These are phyloP conservation scores for Fraxinus ornus DNA, from an alignment of 305 asterid genomes.

Conservation along the genomic window DNA sequence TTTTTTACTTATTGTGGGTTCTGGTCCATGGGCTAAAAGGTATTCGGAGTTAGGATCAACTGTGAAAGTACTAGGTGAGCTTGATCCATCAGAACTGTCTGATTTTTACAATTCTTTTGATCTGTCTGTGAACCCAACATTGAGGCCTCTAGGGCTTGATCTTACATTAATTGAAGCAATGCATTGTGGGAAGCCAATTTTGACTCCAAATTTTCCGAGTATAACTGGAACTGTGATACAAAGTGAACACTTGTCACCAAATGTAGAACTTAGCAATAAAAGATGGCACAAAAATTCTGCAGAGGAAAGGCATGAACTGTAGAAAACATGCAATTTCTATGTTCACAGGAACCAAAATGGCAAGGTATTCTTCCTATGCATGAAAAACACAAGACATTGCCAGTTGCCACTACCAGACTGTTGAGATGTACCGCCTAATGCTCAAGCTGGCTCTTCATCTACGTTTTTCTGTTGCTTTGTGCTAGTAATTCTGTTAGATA, in stretches of 20 bases:
- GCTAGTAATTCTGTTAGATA: too few relatives aligned
- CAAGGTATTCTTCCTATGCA: too few relatives aligned
- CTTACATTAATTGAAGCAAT: constrained; percentile 29
- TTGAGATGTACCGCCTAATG: too few relatives aligned
- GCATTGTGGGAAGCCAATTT: constrained; percentile 24
- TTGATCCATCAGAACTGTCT: constrained; percentile 22
- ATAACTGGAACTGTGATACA: constrained; percentile 17
- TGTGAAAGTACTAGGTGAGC: constrained; percentile 21
- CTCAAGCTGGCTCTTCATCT: too few relatives aligned
- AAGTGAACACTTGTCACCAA: constrained; percentile 26
- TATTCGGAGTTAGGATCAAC: constrained; percentile 16
- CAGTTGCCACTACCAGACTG: too few relatives aligned
- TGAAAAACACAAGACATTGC: too few relatives aligned
- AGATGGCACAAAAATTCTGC: constrained; percentile 19
- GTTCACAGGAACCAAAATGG: too few relatives aligned
- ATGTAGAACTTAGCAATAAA: constrained; percentile 12
- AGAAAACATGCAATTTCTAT: constrained; percentile 11
- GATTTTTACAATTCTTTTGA: constrained; percentile 23
- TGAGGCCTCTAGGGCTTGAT: constrained; percentile 33
- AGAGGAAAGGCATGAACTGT: constrained; percentile 27
- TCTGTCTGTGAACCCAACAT: constrained; percentile 28
- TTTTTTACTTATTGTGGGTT: constrained; percentile 20
- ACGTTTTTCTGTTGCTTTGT: too few relatives aligned
- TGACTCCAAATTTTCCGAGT: constrained; percentile 29
- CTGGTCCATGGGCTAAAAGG: constrained; percentile 27